phyloP scores from a whole-genome alignment of 2,329 filamentous ascomycete genomes.

The Paraconiothyrium sp. region DNA sequence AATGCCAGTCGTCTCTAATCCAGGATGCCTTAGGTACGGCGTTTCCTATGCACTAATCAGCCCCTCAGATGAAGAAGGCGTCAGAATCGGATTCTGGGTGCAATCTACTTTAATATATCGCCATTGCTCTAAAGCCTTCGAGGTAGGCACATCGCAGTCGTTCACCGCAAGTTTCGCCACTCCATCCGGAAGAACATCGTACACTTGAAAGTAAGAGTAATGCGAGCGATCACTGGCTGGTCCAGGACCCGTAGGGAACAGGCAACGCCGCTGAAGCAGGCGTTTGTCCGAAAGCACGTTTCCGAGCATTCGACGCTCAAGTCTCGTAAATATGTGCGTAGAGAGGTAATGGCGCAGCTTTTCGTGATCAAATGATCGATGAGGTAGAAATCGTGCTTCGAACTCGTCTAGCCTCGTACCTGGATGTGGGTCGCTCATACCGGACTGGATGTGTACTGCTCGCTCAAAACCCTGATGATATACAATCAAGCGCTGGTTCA shows the following conservation, averaged over 20 bases:
- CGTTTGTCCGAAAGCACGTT: slow-evolving; percentile 44
- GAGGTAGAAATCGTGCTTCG: neutral
- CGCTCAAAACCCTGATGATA: too few species aligned
- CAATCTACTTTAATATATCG: neutral
- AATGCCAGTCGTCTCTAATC: neutral
- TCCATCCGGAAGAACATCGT: slow-evolving; percentile 63
- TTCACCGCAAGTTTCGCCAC: slow-evolving; percentile 50
- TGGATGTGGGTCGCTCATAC: neutral
- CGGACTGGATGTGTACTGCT: neutral
- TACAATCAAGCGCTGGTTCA: neutral
- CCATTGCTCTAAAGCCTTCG: neutral
- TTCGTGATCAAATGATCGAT: neutral
- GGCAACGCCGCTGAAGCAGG: slow-evolving; percentile 43
- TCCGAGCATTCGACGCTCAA: neutral
- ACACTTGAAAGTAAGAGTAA: slow-evolving; percentile 65
- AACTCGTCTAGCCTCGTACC: neutral
- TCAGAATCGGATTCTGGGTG: neutral
- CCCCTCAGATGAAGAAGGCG: neutral
- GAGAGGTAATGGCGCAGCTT: neutral
- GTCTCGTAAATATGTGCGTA: neutral
- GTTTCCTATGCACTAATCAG: neutral
- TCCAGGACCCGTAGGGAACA: slow-evolving; percentile 55
- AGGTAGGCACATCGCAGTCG: slow-evolving; percentile 43
- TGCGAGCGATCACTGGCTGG: slow-evolving; percentile 54
- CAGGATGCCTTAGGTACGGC: neutral